phyloP scores from a whole-genome alignment of 768 basidiomycete species.

The Suillus lakei region DNA sequence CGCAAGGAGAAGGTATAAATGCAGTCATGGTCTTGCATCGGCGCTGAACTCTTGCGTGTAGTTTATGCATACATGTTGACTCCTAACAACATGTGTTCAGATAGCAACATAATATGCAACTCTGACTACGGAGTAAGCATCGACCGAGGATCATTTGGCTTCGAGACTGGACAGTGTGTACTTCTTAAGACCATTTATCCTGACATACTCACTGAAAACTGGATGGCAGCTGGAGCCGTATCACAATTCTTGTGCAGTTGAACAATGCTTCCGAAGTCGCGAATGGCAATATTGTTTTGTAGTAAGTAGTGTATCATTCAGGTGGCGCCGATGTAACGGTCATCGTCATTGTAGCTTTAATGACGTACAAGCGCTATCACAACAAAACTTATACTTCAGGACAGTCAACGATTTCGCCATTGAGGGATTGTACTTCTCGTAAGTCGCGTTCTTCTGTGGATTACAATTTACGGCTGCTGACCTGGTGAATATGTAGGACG shows the following conservation, averaged over 20 bases:
- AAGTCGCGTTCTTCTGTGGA: conserved; percentile 28
- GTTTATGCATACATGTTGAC: conserved; percentile 84
- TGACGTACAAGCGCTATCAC: conserved; percentile 62
- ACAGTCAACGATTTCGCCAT: conserved; percentile 52
- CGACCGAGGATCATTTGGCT: conserved; percentile 66
- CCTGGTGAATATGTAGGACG: conserved; percentile 47
- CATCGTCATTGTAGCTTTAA: conserved; percentile 56
- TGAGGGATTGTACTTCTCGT: conserved; percentile 84
- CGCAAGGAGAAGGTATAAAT: conserved; percentile 68
- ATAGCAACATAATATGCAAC: conserved; percentile 65
- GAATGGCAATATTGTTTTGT: conserved; percentile 77
- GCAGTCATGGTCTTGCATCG: not conserved
- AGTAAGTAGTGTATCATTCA: conserved; percentile 47
- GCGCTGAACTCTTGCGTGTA: conserved; percentile 31
- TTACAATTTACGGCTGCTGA: conserved; percentile 8
- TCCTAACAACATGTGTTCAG: conserved; percentile 60
- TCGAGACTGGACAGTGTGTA: conserved; percentile 65
- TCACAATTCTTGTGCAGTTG: conserved; percentile 78
- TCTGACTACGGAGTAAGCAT: conserved; percentile 80
- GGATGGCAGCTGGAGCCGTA: conserved; percentile 60
- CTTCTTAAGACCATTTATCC: conserved; percentile 11
- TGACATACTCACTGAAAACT: conserved; percentile 7
- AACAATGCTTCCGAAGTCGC: conserved; percentile 69
- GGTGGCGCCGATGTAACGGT: conserved; percentile 1
- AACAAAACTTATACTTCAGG: conserved; percentile 69